Evolutionary conservation across 441 rosid genomes (phyloP).

Genomic region (Pelargonium fulgidum): DNA sequence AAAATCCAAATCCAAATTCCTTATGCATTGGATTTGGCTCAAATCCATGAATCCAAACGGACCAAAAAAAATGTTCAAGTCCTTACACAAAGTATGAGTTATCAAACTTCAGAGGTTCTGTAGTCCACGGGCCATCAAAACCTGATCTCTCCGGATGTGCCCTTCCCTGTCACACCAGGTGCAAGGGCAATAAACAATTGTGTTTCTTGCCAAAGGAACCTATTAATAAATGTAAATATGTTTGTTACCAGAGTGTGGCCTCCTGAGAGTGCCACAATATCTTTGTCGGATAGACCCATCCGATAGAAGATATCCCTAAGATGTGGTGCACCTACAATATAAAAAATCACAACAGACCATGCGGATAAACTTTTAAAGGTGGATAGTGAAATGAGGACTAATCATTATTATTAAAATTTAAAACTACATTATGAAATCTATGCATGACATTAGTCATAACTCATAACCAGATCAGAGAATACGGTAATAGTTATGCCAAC

Average conservation of each 20-base stretch:
- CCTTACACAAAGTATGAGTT: conserved; percentile 71
- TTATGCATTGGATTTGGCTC: too few species aligned
- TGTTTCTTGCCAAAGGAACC: not conserved
- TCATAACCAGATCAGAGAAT: too few species aligned
- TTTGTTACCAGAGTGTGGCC: conserved; percentile 62
- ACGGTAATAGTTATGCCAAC: too few species aligned
- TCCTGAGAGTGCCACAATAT: conserved; percentile 78
- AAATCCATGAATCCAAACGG: too few species aligned
- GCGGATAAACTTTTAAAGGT: too few species aligned
- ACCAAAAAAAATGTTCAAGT: not conserved
- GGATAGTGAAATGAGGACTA: too few species aligned
- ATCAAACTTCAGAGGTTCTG: conserved; percentile 71
- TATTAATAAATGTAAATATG: not conserved
- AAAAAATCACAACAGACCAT: too few species aligned
- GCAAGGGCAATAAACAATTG: not conserved
- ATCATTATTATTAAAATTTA: too few species aligned
- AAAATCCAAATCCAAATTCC: too few species aligned
- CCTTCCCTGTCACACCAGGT: conserved; percentile 45
- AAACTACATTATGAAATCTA: too few species aligned
- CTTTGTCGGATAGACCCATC: conserved; percentile 77
- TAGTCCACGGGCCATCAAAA: conserved; percentile 83
- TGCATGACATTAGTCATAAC: too few species aligned
- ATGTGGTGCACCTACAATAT: conserved; percentile 43
- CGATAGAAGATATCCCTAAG: conserved; percentile 57
- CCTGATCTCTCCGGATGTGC: conserved; percentile 81